Conservation (phyloP, 352 stramenopile genomes). For the Phytopythium litorale region DNA sequence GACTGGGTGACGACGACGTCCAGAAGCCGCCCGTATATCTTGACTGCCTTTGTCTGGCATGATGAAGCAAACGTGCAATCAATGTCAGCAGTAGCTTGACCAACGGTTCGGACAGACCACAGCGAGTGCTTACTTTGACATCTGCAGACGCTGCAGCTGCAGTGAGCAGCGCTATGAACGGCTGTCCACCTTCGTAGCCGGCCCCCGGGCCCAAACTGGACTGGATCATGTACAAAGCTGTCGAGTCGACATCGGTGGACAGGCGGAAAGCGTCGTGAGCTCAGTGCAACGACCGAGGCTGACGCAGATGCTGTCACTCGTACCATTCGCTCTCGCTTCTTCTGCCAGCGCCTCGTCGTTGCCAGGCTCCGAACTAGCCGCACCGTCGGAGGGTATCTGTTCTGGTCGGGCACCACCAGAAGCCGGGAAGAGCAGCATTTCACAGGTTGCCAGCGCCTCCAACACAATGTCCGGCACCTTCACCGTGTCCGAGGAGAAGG, state of each 20-base stretch:
- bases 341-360: not conserved
- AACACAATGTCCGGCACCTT: constrained; percentile 34
- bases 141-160: constrained; percentile 7
- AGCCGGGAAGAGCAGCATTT: constrained; percentile 13
- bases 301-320: not conserved
- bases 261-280: not conserved
- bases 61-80: not conserved
- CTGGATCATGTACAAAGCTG: constrained; percentile 46
- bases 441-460: constrained; percentile 25
- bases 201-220: constrained; percentile 16
- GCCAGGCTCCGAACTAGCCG: not conserved
- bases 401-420: no score
- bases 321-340: not conserved
- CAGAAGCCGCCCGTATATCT: constrained; percentile 20
- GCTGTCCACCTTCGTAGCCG: constrained; percentile 44
- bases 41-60: constrained; percentile 17
- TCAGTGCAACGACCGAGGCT: not conserved
- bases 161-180: constrained; percentile 29
- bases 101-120: no score
- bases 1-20: constrained; percentile 8
- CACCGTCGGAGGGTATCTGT: not conserved
- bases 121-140: constrained; percentile 12
- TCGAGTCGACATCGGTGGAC: not conserved
- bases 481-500: not conserved
- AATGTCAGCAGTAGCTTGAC: not conserved